These are phyloP conservation scores for Pythium dissotocum DNA, from an alignment of 352 stramenopile species.

Conservation along the genomic window DNA sequence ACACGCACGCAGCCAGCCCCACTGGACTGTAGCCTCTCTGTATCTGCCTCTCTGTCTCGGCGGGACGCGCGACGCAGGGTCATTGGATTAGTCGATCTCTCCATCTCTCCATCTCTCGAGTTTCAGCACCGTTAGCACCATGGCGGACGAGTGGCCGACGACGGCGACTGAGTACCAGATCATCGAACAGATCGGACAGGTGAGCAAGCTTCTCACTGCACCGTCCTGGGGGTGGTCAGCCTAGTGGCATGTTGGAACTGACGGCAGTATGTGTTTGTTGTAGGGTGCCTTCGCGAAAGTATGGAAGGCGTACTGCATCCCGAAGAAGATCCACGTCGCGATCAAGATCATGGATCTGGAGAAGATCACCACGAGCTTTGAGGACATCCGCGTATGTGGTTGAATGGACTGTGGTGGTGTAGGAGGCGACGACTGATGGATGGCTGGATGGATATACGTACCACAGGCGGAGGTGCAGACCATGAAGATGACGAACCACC, in stretches of 20 bases:
- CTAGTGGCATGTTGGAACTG: too few relatives aligned
- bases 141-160: slow-evolving; percentile 88
- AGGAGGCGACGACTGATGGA: background rate
- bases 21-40: background rate
- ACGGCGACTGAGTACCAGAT: slow-evolving; percentile 84
- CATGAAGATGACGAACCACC: slow-evolving; percentile 98
- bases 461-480: slow-evolving; percentile 93
- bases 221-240: background rate
- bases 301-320: slow-evolving; percentile 92
- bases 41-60: background rate
- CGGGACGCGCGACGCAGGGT: background rate
- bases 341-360: slow-evolving; percentile 99
- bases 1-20: background rate
- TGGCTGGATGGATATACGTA: slow-evolving; percentile 25
- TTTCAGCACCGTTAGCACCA: slow-evolving; percentile 20
- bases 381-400: slow-evolving; percentile 79
- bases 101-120: background rate
- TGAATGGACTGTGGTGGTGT: background rate
- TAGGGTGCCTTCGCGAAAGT: slow-evolving; percentile 98
- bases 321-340: slow-evolving; percentile 90
- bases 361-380: slow-evolving; percentile 96
- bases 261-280: background rate
- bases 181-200: slow-evolving; percentile 90
- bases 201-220: slow-evolving; percentile 14
- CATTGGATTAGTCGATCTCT: background rate